Conservation (phyloP, 192 early-diverging fungal species). For the Chytriomyces sp. region DNA sequence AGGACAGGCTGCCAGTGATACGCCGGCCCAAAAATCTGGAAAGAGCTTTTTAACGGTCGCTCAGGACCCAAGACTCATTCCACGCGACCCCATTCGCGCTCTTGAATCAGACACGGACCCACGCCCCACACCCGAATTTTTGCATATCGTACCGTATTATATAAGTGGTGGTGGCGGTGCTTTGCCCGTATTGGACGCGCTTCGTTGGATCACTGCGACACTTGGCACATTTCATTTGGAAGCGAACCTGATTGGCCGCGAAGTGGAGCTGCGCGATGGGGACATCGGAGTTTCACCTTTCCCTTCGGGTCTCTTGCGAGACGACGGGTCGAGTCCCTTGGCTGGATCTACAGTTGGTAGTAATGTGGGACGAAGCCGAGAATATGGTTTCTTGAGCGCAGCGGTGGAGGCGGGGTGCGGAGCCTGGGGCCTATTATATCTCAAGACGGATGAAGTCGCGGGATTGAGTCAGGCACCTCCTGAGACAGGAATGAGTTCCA, state of each 20-base stretch:
- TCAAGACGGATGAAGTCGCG: slow-evolving; percentile 30
- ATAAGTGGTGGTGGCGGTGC: background rate
- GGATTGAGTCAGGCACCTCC: slow-evolving; percentile 25
- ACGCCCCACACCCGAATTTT: slow-evolving; percentile 11
- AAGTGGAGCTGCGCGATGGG: slow-evolving; percentile 17
- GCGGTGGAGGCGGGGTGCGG: slow-evolving; percentile 15
- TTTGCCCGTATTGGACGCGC: background rate
- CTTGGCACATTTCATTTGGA: slow-evolving; percentile 20
- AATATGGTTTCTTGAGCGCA: background rate
- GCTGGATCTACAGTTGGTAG: background rate
- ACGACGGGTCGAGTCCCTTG: background rate
- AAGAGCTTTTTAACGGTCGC: background rate
- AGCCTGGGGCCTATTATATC: slow-evolving; percentile 25
- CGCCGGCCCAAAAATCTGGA: no score
- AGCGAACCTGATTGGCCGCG: slow-evolving; percentile 7
- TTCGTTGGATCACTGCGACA: slow-evolving; percentile 25
- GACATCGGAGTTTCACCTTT: slow-evolving; percentile 25
- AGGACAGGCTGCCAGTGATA: background rate
- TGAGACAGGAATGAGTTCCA: slow-evolving; percentile 1
- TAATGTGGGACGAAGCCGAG: background rate
- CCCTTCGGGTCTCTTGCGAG: background rate
- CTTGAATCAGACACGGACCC: background rate
- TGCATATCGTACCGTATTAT: slow-evolving; percentile 2
- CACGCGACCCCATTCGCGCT: background rate
- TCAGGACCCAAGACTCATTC: background rate